A percentile compares a stretch with the other conserved stretches of the same genome.
phyloP scores from a whole-genome alignment of 192 early-diverging fungal genomes.

The Coemansia sp. region DNA sequence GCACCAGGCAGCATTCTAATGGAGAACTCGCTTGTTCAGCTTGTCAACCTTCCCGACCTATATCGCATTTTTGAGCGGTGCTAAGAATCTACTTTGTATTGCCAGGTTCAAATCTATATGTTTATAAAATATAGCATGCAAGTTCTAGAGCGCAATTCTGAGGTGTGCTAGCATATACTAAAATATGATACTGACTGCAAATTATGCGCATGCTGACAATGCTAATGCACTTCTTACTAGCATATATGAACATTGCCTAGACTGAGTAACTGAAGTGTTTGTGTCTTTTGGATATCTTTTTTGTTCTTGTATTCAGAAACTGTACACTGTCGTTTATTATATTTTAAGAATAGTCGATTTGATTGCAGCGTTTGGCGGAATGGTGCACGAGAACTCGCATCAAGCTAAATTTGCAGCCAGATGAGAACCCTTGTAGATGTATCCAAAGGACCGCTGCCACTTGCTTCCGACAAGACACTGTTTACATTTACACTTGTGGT shows the following conservation, averaged over 20 bases:
- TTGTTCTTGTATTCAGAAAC: not conserved
- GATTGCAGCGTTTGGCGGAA: not conserved
- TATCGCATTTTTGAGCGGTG: conserved; percentile 98
- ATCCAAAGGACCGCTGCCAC: conserved; percentile 13
- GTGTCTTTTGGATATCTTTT: not conserved
- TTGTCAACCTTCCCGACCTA: conserved; percentile 83
- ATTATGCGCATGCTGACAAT: not conserved
- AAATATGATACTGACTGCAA: too few relatives aligned
- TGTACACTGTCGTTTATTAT: not conserved
- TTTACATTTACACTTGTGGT: conserved; percentile 9
- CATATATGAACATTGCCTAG: not conserved
- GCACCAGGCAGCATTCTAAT: conserved; percentile 63
- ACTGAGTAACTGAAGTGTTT: not conserved
- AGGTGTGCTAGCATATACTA: not conserved
- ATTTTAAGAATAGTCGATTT: not conserved
- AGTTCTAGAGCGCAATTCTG: not conserved
- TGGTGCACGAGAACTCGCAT: not conserved
- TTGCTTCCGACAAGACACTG: not conserved
- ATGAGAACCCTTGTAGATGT: not conserved
- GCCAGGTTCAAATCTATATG: too few relatives aligned
- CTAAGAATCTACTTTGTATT: conserved; percentile 23
- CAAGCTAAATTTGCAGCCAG: not conserved
- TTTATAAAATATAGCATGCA: not conserved
- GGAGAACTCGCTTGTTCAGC: conserved; percentile 63
- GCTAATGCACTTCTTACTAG: not conserved